Conservation (phyloP, 176 grass and related monocot species). For the Triticum urartu region DNA sequence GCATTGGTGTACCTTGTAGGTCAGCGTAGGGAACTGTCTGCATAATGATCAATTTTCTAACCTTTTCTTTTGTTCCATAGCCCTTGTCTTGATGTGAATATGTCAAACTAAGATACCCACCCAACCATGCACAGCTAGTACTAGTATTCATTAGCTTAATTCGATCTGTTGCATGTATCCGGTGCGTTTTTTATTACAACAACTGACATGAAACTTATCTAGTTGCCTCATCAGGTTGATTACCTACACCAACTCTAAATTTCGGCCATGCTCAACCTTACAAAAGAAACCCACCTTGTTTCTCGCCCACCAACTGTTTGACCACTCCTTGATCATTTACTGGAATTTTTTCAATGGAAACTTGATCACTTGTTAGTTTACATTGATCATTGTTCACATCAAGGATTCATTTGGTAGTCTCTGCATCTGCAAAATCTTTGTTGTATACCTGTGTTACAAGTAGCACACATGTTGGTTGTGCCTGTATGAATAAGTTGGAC, state of each 20-base stretch:
- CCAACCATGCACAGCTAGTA: not conserved
- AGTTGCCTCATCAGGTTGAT: not conserved
- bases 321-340: not conserved
- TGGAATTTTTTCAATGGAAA: not conserved
- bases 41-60: not conserved
- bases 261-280: not conserved
- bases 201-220: not conserved
- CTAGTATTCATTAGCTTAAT: not conserved
- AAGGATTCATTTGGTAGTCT: not conserved
- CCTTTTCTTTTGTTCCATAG: not conserved
- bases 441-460: not conserved
- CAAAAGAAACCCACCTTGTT: not conserved
- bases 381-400: not conserved
- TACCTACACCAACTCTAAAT: not conserved
- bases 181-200: not conserved
- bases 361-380: not conserved
- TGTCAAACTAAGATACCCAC: not conserved
- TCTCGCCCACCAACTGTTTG: not conserved
- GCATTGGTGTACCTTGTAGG: not conserved
- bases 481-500: conserved; percentile 13
- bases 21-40: conserved; percentile 9
- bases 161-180: not conserved
- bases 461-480: conserved; percentile 14
- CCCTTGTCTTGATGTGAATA: conserved; percentile 1
- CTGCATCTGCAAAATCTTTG: not conserved